These are phyloP conservation scores for Aspergillus homomorphus DNA, from an alignment of 495 filamentous ascomycete species.

Conservation along the genomic window DNA sequence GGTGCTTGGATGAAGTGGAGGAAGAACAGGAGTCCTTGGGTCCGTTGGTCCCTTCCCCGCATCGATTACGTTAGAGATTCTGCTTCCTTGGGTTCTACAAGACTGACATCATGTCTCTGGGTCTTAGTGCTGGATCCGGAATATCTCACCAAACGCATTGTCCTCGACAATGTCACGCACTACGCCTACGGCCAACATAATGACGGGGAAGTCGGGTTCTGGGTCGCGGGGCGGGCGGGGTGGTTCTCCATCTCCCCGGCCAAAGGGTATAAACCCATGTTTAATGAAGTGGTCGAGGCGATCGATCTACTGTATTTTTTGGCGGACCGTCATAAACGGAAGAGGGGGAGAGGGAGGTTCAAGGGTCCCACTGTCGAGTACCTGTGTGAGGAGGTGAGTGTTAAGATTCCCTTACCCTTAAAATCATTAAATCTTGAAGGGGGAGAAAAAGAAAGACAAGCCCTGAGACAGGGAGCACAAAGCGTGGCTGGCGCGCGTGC, in stretches of 20 bases:
- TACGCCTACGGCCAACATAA: slow-evolving; percentile 70
- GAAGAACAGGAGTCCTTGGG: slow-evolving; percentile 41
- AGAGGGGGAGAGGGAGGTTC: slow-evolving; percentile 32
- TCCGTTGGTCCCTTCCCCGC: slow-evolving; percentile 21
- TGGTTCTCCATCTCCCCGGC: slow-evolving; percentile 74
- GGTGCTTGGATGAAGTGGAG: slow-evolving; percentile 47
- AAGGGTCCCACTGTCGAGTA: slow-evolving; percentile 39
- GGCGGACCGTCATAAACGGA: slow-evolving; percentile 45
- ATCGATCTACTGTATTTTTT: slow-evolving; percentile 69
- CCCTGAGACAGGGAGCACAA: neutral
- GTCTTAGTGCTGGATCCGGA: slow-evolving; percentile 47
- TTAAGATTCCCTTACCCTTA: slow-evolving; percentile 2
- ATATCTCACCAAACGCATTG: slow-evolving; percentile 53
- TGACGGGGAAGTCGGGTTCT: slow-evolving; percentile 60
- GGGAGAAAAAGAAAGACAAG: neutral
- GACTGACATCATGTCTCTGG: neutral
- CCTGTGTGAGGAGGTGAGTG: slow-evolving; percentile 45
- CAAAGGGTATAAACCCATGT: slow-evolving; percentile 56
- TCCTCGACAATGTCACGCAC: slow-evolving; percentile 57
- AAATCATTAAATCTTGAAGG: neutral
- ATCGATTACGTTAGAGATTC: neutral
- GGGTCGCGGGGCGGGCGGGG: slow-evolving; percentile 73
- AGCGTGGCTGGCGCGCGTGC: neutral
- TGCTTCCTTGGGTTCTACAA: neutral
- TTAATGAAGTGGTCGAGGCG: slow-evolving; percentile 64